Base-by-base conservation (phyloP, 371 early-diverging fungal genomes). In the Mucor ambiguus region DNA sequence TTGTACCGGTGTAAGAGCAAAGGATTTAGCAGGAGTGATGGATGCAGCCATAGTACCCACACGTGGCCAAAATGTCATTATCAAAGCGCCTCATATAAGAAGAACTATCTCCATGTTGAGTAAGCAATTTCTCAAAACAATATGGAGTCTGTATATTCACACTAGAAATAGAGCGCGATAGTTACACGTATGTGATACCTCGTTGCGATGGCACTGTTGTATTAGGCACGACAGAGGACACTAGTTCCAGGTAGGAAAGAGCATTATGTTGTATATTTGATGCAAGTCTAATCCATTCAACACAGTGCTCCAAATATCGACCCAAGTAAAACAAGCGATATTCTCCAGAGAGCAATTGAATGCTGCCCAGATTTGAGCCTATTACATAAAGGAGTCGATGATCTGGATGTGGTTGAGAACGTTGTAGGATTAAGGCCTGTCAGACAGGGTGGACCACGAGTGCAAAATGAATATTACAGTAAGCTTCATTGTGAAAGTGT, bases 181-280 rank as follows among this genome's bases (percentile, higher is more conserved):
- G 77, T 28, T 74, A 87, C 41, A 87, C 87, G 24, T 95, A 95
- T 76, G 70, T 93, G 12, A 95, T 95, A 60, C 93, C 95, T 16
- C 81, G 93, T 16, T 81, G 88, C 11, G 88, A 91, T 71, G 93
- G 93, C 0, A 84, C 86, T 46, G 89, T 91, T 22, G 79, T 93
- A 20, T 73, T 93, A 0, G 95, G 95, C 33, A 93, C 93, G 11
- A 92, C 93, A 2, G 75, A 83, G 35, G 82, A 93, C 58, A 76
- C 79, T 20, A 60, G 86, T 69, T 82, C 90, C 62, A 76, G 57
- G 90, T 91, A 83, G 81, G 82, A 43, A 18, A 43, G 20, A 44
- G 60, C 20, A 9, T 24, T 46, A 2, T 46, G n/a, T 28, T 18
- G 18, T 33, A 26, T 26, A 58, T 26, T 24, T 29, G 8, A 35